phyloP scores from a whole-genome alignment of 306 rosid genomes.

The Senna siamea region DNA sequence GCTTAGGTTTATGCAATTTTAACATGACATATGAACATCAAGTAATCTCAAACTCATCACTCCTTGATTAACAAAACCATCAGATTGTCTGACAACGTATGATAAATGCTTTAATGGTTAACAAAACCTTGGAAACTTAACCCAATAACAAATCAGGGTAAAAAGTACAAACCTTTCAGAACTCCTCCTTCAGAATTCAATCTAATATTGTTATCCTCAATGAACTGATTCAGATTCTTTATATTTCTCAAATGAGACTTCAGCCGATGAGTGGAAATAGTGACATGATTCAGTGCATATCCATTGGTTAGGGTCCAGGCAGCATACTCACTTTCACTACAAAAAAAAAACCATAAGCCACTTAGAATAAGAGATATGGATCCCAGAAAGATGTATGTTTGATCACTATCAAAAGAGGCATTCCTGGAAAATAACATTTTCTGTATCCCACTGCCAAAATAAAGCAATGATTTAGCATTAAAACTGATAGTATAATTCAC shows the following conservation, averaged over 20 bases:
- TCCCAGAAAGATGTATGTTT: neutral
- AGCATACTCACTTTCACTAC: conserved; percentile 96
- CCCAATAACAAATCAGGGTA: conserved; percentile 26
- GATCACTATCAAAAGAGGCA: neutral
- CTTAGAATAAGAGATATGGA: conserved; percentile 15
- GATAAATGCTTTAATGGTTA: conserved; percentile 9
- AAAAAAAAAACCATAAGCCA: conserved; percentile 28
- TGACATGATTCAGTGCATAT: conserved; percentile 85
- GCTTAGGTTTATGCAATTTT: neutral
- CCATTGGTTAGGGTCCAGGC: conserved; percentile 98
- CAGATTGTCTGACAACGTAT: neutral
- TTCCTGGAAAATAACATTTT: neutral
- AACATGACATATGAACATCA: neutral
- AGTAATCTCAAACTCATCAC: neutral
- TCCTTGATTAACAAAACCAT: conserved; percentile 6
- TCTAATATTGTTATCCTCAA: conserved; percentile 75
- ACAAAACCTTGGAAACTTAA: too few species aligned
- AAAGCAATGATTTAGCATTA: neutral
- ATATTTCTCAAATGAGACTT: conserved; percentile 72
- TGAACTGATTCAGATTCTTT: conserved; percentile 70
- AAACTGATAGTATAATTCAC: neutral
- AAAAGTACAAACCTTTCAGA: conserved; percentile 72
- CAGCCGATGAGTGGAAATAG: conserved; percentile 82
- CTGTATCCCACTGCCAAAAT: too few species aligned
- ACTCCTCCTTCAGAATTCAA: conserved; percentile 93